Conservation (phyloP, 768 basidiomycete genomes). For the Collybia sordida region DNA sequence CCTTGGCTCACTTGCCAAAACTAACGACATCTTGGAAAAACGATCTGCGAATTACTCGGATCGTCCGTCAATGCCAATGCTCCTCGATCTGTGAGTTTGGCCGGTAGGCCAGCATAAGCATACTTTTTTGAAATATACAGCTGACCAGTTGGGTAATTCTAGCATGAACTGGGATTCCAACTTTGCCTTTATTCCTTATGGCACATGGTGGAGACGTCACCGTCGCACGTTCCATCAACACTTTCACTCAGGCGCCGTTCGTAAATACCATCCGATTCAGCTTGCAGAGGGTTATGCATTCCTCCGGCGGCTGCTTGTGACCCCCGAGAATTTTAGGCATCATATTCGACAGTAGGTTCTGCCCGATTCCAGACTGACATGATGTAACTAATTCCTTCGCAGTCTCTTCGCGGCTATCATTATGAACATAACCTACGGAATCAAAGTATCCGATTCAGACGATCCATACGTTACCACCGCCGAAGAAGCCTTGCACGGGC, state of each 20-base stretch:
- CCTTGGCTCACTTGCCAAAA: slow-evolving; percentile 21
- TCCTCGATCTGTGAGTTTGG: slow-evolving; percentile 20
- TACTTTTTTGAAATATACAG: too few relatives aligned
- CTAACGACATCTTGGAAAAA: slow-evolving; percentile 21
- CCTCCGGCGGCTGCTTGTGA: slow-evolving; percentile 7
- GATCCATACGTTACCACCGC: slow-evolving; percentile 21
- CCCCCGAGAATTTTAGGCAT: slow-evolving; percentile 7
- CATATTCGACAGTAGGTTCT: slow-evolving; percentile 13
- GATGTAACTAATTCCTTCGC: background rate
- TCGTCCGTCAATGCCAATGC: slow-evolving; percentile 31
- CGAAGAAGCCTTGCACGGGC: slow-evolving; percentile 13
- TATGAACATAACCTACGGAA: slow-evolving; percentile 21
- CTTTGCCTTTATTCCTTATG: too few relatives aligned
- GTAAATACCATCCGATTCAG: too few relatives aligned
- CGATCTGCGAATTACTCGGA: slow-evolving; percentile 31
- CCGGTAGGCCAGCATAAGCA: background rate
- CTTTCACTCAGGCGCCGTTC: too few relatives aligned
- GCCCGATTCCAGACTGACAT: background rate
- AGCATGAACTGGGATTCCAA: too few relatives aligned
- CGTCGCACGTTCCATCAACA: too few relatives aligned
- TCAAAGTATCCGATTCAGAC: slow-evolving; percentile 15
- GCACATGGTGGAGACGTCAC: too few relatives aligned
- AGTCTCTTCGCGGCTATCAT: slow-evolving; percentile 14
- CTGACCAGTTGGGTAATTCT: too few relatives aligned
- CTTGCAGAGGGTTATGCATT: slow-evolving; percentile 9